Percentiles rank a stretch among this genome's conserved stretches.
These are phyloP conservation scores for Astrothelium subdiscretum DNA, from an alignment of 495 filamentous ascomycete genomes.

Conservation along the genomic window DNA sequence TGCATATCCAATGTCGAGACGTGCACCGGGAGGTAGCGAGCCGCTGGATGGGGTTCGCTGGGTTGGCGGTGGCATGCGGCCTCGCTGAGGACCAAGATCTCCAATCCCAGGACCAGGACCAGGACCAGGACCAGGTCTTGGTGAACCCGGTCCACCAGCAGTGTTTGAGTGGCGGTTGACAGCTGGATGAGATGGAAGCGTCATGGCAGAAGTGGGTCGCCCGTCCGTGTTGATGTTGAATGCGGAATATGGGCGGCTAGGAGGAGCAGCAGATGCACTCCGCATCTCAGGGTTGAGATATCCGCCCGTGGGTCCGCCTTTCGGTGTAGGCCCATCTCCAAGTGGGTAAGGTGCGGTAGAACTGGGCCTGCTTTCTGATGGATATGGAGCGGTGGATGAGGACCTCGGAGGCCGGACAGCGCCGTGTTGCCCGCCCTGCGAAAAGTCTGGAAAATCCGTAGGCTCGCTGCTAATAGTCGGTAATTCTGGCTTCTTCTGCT, in stretches of 20 bases:
- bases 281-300: constrained; percentile 24
- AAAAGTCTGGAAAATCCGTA: neutral
- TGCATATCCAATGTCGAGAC: constrained; percentile 24
- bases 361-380: constrained; percentile 41
- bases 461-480: neutral
- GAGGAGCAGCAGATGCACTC: constrained; percentile 9
- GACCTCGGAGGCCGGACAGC: constrained; percentile 4
- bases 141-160: neutral
- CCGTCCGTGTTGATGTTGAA: constrained; percentile 25
- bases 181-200: constrained; percentile 9
- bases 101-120: too few relatives aligned
- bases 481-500: constrained; percentile 25
- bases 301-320: constrained; percentile 28
- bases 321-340: constrained; percentile 34
- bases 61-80: neutral
- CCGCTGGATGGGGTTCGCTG: constrained; percentile 4
- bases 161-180: neutral
- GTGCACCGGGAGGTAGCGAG: constrained; percentile 5
- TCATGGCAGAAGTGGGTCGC: constrained; percentile 11
- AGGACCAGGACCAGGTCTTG: neutral
- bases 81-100: neutral
- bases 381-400: constrained; percentile 45
- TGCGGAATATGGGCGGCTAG: constrained; percentile 15
- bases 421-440: neutral
- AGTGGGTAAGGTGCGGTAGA: constrained; percentile 40